Percentiles rank a stretch among this genome's conserved stretches.
Evolutionary conservation across 2,329 filamentous ascomycete species (phyloP).

Genomic region (Epichloe elymi): DNA sequence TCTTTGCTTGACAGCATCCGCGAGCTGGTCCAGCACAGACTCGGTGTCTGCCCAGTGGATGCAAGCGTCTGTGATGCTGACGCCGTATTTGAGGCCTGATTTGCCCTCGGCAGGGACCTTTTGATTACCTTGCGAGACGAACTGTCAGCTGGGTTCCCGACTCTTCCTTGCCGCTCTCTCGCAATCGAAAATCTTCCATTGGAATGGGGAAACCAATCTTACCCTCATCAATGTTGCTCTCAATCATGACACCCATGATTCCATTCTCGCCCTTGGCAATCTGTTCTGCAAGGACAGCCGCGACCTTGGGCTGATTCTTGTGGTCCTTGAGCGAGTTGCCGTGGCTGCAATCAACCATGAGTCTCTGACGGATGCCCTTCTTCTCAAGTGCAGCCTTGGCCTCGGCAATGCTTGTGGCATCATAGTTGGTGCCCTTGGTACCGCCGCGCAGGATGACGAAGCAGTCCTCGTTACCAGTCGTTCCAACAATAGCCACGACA

Average conservation of each 20-base stretch:
- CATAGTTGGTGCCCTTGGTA: slow-evolving; percentile 85
- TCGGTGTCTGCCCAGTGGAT: slow-evolving; percentile 86
- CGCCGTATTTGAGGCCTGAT: slow-evolving; percentile 66
- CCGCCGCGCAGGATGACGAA: slow-evolving; percentile 94
- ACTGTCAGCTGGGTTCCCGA: neutral
- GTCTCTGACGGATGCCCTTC: slow-evolving; percentile 57
- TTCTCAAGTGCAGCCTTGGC: slow-evolving; percentile 67
- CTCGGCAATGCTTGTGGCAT: slow-evolving; percentile 66
- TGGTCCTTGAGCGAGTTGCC: slow-evolving; percentile 96
- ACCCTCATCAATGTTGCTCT: slow-evolving; percentile 88
- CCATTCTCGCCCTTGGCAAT: slow-evolving; percentile 73
- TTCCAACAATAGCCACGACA: slow-evolving; percentile 86
- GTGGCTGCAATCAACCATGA: slow-evolving; percentile 99
- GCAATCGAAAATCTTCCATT: neutral
- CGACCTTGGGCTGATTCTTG: slow-evolving; percentile 80
- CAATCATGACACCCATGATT: slow-evolving; percentile 96
- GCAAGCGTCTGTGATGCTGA: slow-evolving; percentile 93
- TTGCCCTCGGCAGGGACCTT: slow-evolving; percentile 80
- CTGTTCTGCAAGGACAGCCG: slow-evolving; percentile 64
- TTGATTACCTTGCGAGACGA: slow-evolving; percentile 39
- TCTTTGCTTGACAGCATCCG: slow-evolving; percentile 67
- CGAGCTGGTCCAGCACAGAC: slow-evolving; percentile 69
- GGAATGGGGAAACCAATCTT: neutral
- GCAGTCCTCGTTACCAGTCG: slow-evolving; percentile 87
- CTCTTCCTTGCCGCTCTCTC: neutral